Evolutionary conservation across 768 basidiomycete species (phyloP).

Genomic region (Trametes maxima): DNA sequence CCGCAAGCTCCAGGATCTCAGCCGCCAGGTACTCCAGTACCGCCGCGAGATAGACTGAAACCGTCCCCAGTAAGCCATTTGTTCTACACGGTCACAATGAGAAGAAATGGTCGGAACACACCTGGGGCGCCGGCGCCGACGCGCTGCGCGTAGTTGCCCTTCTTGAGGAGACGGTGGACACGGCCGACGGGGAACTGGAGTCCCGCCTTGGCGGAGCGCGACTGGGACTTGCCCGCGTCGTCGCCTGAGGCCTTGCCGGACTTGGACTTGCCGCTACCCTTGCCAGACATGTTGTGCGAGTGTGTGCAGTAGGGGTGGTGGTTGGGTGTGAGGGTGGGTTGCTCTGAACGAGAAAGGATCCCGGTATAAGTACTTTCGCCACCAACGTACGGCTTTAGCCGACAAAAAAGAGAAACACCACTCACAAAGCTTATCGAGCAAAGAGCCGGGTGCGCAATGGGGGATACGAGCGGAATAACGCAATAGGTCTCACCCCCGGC

Average conservation of each 20-base stretch:
- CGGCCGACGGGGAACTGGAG: slow-evolving; percentile 92
- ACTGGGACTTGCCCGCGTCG: slow-evolving; percentile 53
- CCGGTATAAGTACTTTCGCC: neutral
- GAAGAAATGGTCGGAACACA: slow-evolving; percentile 32
- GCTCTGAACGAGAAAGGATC: neutral
- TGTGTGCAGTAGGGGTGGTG: neutral
- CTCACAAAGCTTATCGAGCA: neutral
- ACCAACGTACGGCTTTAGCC: neutral
- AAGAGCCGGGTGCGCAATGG: neutral
- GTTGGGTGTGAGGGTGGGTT: slow-evolving; percentile 5
- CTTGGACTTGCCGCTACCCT: slow-evolving; percentile 60
- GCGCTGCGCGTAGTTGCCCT: slow-evolving; percentile 84
- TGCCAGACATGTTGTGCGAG: slow-evolving; percentile 42
- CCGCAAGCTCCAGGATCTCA: slow-evolving; percentile 92
- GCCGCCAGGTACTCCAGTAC: slow-evolving; percentile 92
- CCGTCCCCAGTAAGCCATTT: neutral
- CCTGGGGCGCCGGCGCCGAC: slow-evolving; percentile 88
- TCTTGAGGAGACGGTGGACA: slow-evolving; percentile 88
- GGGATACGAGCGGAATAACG: neutral
- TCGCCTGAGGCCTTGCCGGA: slow-evolving; percentile 63
- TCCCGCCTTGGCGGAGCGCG: slow-evolving; percentile 75
- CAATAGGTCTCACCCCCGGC: neutral
- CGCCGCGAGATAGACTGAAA: slow-evolving; percentile 83
- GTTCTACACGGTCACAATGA: neutral
- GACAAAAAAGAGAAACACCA: neutral